These are phyloP conservation scores for Oenanthe javanica DNA, from an alignment of 140 eudicot species.

Conservation along the genomic window DNA sequence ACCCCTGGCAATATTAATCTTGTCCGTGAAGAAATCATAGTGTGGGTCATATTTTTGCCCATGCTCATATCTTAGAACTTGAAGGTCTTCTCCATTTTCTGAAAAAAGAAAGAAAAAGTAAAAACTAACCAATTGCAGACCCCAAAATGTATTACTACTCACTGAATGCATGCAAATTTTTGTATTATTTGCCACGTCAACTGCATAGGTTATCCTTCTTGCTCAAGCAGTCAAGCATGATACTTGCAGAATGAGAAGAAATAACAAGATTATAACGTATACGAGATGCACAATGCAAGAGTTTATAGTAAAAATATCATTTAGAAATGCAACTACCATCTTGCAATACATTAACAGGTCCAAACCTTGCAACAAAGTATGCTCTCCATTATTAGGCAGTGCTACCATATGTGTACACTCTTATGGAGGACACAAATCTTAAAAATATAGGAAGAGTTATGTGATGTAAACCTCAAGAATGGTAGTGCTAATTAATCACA, in stretches of 20 bases:
- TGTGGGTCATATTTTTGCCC: constrained; percentile 97
- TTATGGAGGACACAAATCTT: not conserved
- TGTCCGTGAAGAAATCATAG: constrained; percentile 74
- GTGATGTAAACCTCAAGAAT: too few relatives aligned
- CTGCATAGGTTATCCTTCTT: not conserved
- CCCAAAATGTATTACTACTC: not conserved
- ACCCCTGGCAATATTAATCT: constrained; percentile 80
- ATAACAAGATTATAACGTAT: too few relatives aligned
- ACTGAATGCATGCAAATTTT: not conserved
- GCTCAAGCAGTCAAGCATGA: not conserved
- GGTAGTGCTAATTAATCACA: not conserved
- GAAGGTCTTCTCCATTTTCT: constrained; percentile 95
- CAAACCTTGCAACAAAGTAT: not conserved
- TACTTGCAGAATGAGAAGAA: not conserved
- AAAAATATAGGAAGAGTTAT: too few relatives aligned
- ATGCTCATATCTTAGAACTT: constrained; percentile 74
- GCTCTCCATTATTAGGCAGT: too few relatives aligned
- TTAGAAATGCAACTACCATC: not conserved
- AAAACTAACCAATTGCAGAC: not conserved
- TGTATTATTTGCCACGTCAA: not conserved
- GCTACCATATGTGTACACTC: not conserved
- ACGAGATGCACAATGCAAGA: not conserved
- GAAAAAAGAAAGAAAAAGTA: constrained; percentile 3
- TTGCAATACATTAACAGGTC: not conserved
- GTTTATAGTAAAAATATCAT: not conserved